Base-by-base conservation (phyloP, 108 stramenopile species). In the Fragilaria radians region DNA sequence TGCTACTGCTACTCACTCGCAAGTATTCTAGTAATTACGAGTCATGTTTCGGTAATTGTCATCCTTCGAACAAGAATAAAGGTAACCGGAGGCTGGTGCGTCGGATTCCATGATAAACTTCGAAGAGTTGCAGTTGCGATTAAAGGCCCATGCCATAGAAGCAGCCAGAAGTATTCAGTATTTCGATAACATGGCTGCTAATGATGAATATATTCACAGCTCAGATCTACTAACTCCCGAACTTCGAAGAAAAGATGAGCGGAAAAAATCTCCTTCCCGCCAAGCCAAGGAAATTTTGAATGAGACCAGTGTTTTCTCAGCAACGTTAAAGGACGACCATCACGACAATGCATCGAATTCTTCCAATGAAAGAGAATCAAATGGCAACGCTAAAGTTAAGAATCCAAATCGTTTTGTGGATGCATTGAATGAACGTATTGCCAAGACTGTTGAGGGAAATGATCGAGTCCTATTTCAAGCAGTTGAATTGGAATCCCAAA, bases 201-300 rank as follows among this genome's bases (percentile, higher is more conserved):
- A 79, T 26, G 78, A 79, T 29, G 72, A 73, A 9, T 79, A 79
- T 58, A 69, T 79, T 63, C 78, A 79, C 53, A 59, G 46, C 24
- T 63, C 68, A 23, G 68, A 66, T 7, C 64, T 79, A 24, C 72
- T 2, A 4, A 48, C 19, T 11, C 42, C 11, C 7, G 47, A 2
- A 48, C 47, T 1, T 22, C 47, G 23, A 48, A 48, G 22, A 7
- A 51, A 51, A 21, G 7, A 28, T 27, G 28, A 53, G 28, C 26
- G 52, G 28, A 19, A 51, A 22, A 51, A 51, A 51, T 7, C 7
- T 14, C 50, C 14, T 21, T 14, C 14, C 42, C 14, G 42, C 11
- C 11, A 11, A 45, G 42, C 14, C 11, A 45, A 11, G 42, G 18
- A 45, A 45, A 18, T 17, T 17, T 45, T 45, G 42, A 18, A 45